Evolutionary conservation across 129 eudicot species (phyloP).

Genomic region (Flaveria bidentis): DNA sequence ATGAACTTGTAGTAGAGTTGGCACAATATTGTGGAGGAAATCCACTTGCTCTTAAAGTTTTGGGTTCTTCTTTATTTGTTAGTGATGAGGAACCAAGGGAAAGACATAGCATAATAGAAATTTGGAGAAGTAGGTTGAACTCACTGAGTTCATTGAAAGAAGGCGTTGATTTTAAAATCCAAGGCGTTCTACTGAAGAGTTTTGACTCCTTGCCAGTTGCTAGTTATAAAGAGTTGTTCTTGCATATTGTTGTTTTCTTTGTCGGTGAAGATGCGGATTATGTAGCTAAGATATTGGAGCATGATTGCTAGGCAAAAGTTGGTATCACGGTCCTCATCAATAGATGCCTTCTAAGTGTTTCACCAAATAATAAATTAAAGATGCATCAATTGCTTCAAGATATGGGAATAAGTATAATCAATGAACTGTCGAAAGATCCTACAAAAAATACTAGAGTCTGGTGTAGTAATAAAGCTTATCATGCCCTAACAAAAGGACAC

Average conservation of each 20-base stretch:
- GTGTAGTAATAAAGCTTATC: slow-evolving; percentile 22
- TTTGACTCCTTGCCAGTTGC: neutral
- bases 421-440: slow-evolving; percentile 22
- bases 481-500: slow-evolving; percentile 1
- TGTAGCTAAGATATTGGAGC: slow-evolving; percentile 29
- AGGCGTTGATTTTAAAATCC: slow-evolving; percentile 7
- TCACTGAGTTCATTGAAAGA: slow-evolving; percentile 20
- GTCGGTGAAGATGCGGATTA: slow-evolving; percentile 35
- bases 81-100: neutral
- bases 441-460: slow-evolving; percentile 30
- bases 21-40: slow-evolving; percentile 38
- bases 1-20: slow-evolving; percentile 1
- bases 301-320: slow-evolving; percentile 12
- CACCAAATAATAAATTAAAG: slow-evolving; percentile 27
- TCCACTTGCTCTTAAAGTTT: slow-evolving; percentile 26
- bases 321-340: slow-evolving; percentile 25
- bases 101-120: slow-evolving; percentile 17
- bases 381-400: slow-evolving; percentile 34
- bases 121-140: slow-evolving; percentile 32
- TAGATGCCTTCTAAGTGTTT: slow-evolving; percentile 30
- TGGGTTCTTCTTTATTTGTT: slow-evolving; percentile 37
- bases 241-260: slow-evolving; percentile 50
- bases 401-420: slow-evolving; percentile 32
- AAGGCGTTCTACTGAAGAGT: slow-evolving; percentile 4
- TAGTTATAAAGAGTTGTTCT: slow-evolving; percentile 30